These are phyloP conservation scores for Cucurbita argyrosperma DNA, from an alignment of 306 rosid species.

Conservation along the genomic window DNA sequence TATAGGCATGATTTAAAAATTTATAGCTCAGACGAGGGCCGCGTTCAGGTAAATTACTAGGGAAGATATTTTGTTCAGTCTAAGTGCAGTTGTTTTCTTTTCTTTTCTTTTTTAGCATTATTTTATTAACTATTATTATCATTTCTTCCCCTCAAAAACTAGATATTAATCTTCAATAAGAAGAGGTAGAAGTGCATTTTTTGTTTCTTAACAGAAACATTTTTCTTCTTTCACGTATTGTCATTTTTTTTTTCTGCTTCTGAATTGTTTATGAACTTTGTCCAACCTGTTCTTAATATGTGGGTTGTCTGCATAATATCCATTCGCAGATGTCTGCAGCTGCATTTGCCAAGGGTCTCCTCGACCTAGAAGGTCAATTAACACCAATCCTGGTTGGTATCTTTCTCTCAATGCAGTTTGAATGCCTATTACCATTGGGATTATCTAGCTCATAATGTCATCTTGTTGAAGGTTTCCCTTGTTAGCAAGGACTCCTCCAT, in stretches of 20 bases:
- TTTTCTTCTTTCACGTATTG: not conserved
- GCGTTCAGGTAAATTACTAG: constrained; percentile 71
- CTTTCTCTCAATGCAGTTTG: constrained; percentile 10
- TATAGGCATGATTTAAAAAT: constrained; percentile 94
- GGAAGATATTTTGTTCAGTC: not conserved
- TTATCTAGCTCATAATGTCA: constrained; percentile 20
- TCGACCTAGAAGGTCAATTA: constrained; percentile 90
- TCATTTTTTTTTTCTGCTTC: not conserved
- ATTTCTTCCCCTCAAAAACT: not conserved
- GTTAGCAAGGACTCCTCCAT: constrained; percentile 98
- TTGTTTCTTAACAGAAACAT: not conserved
- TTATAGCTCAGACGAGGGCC: constrained; percentile 99
- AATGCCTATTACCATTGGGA: constrained; percentile 10
- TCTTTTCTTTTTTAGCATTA: not conserved
- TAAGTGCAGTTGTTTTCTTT: not conserved
- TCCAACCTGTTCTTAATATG: constrained; percentile 11
- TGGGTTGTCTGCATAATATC: constrained; percentile 12
- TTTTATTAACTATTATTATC: not conserved
- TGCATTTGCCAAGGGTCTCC: constrained; percentile 99
- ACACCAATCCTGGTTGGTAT: constrained; percentile 89
- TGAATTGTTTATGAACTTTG: not conserved
- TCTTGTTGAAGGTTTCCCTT: constrained; percentile 67
- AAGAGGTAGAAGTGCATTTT: not conserved
- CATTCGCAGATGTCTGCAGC: constrained; percentile 96
- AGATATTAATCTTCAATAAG: not conserved